A percentile compares a stretch with the other conserved stretches of the same genome.
Conservation (phyloP, 768 basidiomycete species). For the Termitomyces sp. region DNA sequence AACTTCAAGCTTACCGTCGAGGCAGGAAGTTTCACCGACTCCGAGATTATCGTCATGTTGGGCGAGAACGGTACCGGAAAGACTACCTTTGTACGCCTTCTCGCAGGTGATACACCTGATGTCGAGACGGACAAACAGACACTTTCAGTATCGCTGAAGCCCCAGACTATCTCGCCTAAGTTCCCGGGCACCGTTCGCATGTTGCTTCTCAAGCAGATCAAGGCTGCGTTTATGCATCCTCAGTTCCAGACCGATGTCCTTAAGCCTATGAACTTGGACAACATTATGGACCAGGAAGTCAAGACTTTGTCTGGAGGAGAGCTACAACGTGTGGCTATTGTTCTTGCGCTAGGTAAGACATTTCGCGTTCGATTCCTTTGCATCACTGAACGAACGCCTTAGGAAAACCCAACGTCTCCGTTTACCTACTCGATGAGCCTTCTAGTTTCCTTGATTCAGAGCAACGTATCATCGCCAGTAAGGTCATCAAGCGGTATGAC, state of each 20-base stretch:
- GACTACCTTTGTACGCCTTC: slow-evolving; percentile 94
- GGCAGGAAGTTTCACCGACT: slow-evolving; percentile 91
- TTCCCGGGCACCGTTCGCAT: slow-evolving; percentile 97
- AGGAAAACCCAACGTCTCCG: slow-evolving; percentile 76
- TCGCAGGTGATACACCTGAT: slow-evolving; percentile 93
- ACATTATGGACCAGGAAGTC: slow-evolving; percentile 96
- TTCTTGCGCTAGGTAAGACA: slow-evolving; percentile 75
- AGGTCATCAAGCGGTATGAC: slow-evolving; percentile 90
- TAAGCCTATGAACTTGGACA: slow-evolving; percentile 95
- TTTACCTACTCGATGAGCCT: slow-evolving; percentile 97
- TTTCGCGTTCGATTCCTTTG: background rate
- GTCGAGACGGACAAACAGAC: slow-evolving; percentile 75
- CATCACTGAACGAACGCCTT: background rate
- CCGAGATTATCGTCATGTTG: slow-evolving; percentile 98
- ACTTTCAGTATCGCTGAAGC: slow-evolving; percentile 91
- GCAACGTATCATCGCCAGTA: slow-evolving; percentile 97
- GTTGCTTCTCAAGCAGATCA: slow-evolving; percentile 92
- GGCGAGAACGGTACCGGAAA: slow-evolving; percentile 99
- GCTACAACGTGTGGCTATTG: slow-evolving; percentile 95
- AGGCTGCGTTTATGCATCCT: slow-evolving; percentile 96
- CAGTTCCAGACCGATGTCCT: slow-evolving; percentile 98
- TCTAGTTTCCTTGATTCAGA: slow-evolving; percentile 93
- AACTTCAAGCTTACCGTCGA: slow-evolving; percentile 94
- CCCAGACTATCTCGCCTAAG: slow-evolving; percentile 97
- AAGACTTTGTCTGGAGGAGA: slow-evolving; percentile 99